Evolutionary conservation across 2,329 filamentous ascomycete species (phyloP), one percentile per base, ranked within the genome.

Genomic region (Aspergillus sp.): DNA sequence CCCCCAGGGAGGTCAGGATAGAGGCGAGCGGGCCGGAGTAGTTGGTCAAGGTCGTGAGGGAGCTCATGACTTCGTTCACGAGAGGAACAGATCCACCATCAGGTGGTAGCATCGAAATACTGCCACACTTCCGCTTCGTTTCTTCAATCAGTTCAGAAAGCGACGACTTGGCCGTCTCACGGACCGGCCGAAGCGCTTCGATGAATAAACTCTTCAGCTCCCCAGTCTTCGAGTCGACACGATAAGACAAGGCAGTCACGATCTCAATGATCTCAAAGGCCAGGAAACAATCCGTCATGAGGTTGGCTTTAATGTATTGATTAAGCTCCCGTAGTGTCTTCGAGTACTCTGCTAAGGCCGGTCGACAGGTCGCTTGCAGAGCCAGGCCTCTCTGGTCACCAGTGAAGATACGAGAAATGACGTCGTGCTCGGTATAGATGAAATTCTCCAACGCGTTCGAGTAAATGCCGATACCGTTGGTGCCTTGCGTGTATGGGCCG

Each of bases 231-330:
- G 83, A 82, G 57, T 96, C 93, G 3, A 99, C 76, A 36, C 87
- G 86, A 51, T 86, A 86, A 2, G 90, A 91, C 45, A 96, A 79
- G 11, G 82, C 82, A 0, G 90, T 89, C 44, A 97, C 84, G 54
- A 96, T 89, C 64, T 96, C 93, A 30, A 95, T 89, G 30, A 97
- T 89, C 68, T 99, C 94, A 69, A 95, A 99, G 7, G 91, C 91
- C 45, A 99, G 81, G 69, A 90, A 97, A 72, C 93, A 97, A 70
- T 99, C 94, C 0, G 90, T 96, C 60, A 85, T 83, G 36, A 96
- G 76, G 65, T 96, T 92, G 38, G 82, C 77, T 67, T 92, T 91
- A 71, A 97, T 91, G 65, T 96, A 92, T 46, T 83, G 81, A 69
- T 97, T 96, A 30, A 99, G 79, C 65, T 97, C 93, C 24, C 89